A percentile compares a stretch with the other conserved stretches of the same genome.
These are phyloP conservation scores for Diaporthe sp. DNA, from an alignment of 2,329 filamentous ascomycete species.

Conservation along the genomic window DNA sequence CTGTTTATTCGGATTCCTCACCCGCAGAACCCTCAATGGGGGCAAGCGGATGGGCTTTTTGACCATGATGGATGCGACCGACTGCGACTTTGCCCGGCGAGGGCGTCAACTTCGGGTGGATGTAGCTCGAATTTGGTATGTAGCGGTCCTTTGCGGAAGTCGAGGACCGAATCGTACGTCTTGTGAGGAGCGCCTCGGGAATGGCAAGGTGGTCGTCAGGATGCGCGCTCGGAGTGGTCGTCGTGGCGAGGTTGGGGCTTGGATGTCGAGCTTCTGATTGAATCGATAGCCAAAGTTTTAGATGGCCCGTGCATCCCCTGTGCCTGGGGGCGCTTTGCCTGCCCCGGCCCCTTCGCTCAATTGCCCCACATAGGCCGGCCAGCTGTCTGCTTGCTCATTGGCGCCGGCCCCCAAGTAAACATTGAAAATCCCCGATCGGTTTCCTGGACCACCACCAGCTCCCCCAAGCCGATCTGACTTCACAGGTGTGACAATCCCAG, in stretches of 20 bases:
- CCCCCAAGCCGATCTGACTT: slow-evolving; percentile 4
- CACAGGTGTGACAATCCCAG: slow-evolving; percentile 15
- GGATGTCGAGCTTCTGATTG: slow-evolving; percentile 1
- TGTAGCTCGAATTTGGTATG: background rate
- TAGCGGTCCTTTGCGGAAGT: background rate
- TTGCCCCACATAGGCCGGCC: background rate
- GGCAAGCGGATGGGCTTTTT: slow-evolving; percentile 70
- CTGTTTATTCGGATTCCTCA: slow-evolving; percentile 65
- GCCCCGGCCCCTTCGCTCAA: background rate
- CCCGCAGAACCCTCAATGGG: slow-evolving; percentile 68
- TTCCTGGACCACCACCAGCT: slow-evolving; percentile 30
- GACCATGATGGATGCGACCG: slow-evolving; percentile 54
- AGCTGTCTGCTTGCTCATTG: slow-evolving; percentile 35
- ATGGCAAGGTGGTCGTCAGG: background rate
- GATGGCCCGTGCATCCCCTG: slow-evolving; percentile 35
- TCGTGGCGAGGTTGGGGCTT: background rate
- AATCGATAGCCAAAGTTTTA: slow-evolving; percentile 35
- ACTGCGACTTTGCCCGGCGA: slow-evolving; percentile 37
- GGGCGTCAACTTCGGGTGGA: slow-evolving; percentile 29
- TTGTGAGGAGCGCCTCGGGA: background rate
- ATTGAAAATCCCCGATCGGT: slow-evolving; percentile 26
- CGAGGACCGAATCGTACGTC: background rate
- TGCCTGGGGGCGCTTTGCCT: background rate
- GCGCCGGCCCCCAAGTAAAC: slow-evolving; percentile 41
- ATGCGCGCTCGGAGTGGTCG: background rate